Base-by-base conservation (phyloP, 2,329 filamentous ascomycete genomes). In the Elsinoe ampelina region DNA sequence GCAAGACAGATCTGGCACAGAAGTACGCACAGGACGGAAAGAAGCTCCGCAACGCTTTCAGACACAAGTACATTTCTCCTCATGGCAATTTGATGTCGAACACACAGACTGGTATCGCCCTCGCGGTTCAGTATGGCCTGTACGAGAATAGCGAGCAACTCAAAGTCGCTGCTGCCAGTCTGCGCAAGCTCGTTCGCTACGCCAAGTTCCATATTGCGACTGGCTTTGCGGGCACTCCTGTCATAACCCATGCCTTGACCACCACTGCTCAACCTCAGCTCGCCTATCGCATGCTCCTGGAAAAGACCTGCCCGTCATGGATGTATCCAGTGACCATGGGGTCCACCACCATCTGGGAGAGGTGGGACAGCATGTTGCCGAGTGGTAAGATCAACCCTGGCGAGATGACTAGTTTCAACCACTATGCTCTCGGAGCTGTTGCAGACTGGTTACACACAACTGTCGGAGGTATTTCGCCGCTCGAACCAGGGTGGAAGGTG, bases 211-310 rank as follows among this genome's bases (percentile, higher is more conserved):
- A 63, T 32, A 67, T 73, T 5, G 61, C 64, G 0, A 73, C 70
- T 2, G 70, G 71, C 0, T 73, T 73, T 32, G 70, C 75, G 88
- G 84, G 84, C 88, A 83, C 71, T 84, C 84, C 65, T 17, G 55
- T 62, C 2, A 47, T 59, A 30, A 59, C 58, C 30, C 58, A 59
- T 35, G 60, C 57, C 12, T 32, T 61, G 6, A 58, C 58, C 15
- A 57, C 52, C 13, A 58, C 58, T 8, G 58, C 58, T 65, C 45
- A 58, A 22, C 55, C 54, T 2, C 52, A 59, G 6, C 43, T 58
- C n/a, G 58, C 50, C 55, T 80, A 80, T 61, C 67, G 67, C 13
- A 79, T 80, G 74, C 67, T 80, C 1, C 65, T 75, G 4, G 71
- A 78, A 61, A 73, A 69, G 5, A 63, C 69, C 2, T 70, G 72